Percentiles rank a stretch among this genome's conserved stretches.
Evolutionary conservation across 768 basidiomycete species (phyloP).

Genomic region (Austroboletus eburneus): DNA sequence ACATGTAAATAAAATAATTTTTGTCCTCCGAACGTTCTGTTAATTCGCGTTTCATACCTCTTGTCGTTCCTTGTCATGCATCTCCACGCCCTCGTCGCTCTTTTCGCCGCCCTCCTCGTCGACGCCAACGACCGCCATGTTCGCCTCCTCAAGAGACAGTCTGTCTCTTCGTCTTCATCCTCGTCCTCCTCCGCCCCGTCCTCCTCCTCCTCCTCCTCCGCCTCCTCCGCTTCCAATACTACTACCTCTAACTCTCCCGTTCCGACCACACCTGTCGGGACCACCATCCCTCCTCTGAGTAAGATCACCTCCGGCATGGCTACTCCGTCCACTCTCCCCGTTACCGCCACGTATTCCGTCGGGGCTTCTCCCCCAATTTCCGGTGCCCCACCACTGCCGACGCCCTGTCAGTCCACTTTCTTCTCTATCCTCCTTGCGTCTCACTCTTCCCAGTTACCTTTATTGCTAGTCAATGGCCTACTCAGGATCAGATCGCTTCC

Average conservation of each 20-base stretch:
- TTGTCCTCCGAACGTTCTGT: too few species aligned
- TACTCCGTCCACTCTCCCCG: slow-evolving; percentile 42
- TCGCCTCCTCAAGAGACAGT: slow-evolving; percentile 38
- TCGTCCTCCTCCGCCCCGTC: background rate
- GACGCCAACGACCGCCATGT: slow-evolving; percentile 39
- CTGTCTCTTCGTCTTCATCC: too few species aligned
- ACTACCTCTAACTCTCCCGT: slow-evolving; percentile 18
- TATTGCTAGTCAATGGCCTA: slow-evolving; percentile 52
- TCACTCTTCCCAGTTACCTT: slow-evolving; percentile 39
- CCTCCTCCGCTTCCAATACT: background rate
- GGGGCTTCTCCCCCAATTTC: slow-evolving; percentile 60
- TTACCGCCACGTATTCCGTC: slow-evolving; percentile 49
- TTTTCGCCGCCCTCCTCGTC: slow-evolving; percentile 41
- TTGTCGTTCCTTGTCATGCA: slow-evolving; percentile 35
- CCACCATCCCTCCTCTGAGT: slow-evolving; percentile 53
- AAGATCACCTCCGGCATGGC: slow-evolving; percentile 64
- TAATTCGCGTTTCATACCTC: background rate
- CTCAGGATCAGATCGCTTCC: slow-evolving; percentile 54
- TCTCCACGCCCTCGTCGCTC: slow-evolving; percentile 39
- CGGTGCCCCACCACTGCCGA: slow-evolving; percentile 65
- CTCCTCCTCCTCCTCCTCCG: slow-evolving; percentile 3
- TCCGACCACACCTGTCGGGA: slow-evolving; percentile 32
- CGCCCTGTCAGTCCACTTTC: slow-evolving; percentile 43
- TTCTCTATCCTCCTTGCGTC: background rate
- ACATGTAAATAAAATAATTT: too few species aligned